Evolutionary conservation across 2,329 filamentous ascomycete species (phyloP), one percentile per base, ranked within the genome.

Genomic region (Cytospora mali): DNA sequence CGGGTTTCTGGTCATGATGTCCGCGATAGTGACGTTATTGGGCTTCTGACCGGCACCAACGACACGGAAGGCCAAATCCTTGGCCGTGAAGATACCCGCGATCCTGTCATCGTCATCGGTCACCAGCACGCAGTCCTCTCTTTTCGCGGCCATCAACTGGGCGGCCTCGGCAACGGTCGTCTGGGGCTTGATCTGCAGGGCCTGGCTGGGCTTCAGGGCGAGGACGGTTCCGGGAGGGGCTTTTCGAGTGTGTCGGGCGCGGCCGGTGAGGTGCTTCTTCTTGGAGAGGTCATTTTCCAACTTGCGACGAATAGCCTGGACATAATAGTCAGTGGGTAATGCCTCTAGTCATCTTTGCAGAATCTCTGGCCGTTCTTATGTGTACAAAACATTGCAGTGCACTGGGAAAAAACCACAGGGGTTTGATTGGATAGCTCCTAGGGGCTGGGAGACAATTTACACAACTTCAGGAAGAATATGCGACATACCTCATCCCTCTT

Each of bases 1-100:
- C 13, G 95, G 95, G 80, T 99, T 99, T 83, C 98, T 97, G 74
- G 95, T 99, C 95, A 99, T 99, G 76, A 99, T 99, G 74, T 98
- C 93, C 69, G 93, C 91, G 74, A 99, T 97, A 25, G 92, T 96
- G 70, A 98, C 87, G 74, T 89, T 92, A 75, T 87, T 89, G 33
- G 95, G 91, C 80, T 97, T 96, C 72, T 93, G 84, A 29, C 95
- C 95, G 61, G 88, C 87, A 61, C 94, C 95, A 28, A 99, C 94
- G 13, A 99, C 95, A 63, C 95, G 88, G 82, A 98, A 99, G 21
- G 95, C 95, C 74, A 99, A 83, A 81, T 99, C 95, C 81, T 99
- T 99, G 69, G 95, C 95, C 0, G 95, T 99, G 76, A 99, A 99
- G 75, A 99, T 99, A 79, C 95, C 95, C 51, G 95, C 92, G 78